These are phyloP conservation scores for Phytophthora palmivora DNA, from an alignment of 352 stramenopile species.

Conservation along the genomic window DNA sequence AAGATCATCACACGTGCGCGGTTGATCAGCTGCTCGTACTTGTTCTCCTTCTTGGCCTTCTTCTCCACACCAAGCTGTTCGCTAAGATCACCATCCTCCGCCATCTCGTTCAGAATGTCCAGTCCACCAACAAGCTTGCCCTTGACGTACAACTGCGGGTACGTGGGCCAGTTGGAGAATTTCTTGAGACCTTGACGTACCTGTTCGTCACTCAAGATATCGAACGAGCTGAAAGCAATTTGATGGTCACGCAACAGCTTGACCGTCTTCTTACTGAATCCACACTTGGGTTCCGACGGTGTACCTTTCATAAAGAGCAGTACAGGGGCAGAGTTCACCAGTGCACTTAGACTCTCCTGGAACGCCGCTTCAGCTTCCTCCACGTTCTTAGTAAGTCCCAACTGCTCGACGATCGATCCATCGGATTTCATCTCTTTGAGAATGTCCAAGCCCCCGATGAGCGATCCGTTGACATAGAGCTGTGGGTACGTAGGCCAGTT, in stretches of 20 bases:
- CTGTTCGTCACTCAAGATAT: constrained; percentile 94
- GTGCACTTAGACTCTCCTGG: constrained; percentile 81
- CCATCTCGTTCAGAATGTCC: constrained; percentile 97
- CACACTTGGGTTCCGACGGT: constrained; percentile 91
- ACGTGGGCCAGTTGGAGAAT: constrained; percentile 98
- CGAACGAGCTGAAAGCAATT: constrained; percentile 94
- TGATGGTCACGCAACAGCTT: constrained; percentile 91
- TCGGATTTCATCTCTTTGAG: constrained; percentile 96
- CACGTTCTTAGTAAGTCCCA: constrained; percentile 76
- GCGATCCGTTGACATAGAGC: constrained; percentile 97
- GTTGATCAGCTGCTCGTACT: constrained; percentile 92
- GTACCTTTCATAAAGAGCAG: constrained; percentile 97
- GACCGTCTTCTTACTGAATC: constrained; percentile 95
- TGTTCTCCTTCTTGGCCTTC: constrained; percentile 87
- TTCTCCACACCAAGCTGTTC: constrained; percentile 91
- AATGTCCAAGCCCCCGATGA: constrained; percentile 98
- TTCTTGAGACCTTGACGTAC: constrained; percentile 97
- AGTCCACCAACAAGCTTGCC: constrained; percentile 94
- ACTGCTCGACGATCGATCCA: constrained; percentile 79
- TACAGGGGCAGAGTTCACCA: constrained; percentile 91
- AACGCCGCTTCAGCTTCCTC: constrained; percentile 84
- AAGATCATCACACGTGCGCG: constrained; percentile 96
- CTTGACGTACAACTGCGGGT: constrained; percentile 96
- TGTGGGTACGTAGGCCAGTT: constrained; percentile 99
- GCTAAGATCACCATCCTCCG: constrained; percentile 88